A percentile compares a stretch with the other conserved stretches of the same genome.
Evolutionary conservation across 2,329 filamentous ascomycete genomes (phyloP).

Genomic region (Microcyclospora tardicrescens): DNA sequence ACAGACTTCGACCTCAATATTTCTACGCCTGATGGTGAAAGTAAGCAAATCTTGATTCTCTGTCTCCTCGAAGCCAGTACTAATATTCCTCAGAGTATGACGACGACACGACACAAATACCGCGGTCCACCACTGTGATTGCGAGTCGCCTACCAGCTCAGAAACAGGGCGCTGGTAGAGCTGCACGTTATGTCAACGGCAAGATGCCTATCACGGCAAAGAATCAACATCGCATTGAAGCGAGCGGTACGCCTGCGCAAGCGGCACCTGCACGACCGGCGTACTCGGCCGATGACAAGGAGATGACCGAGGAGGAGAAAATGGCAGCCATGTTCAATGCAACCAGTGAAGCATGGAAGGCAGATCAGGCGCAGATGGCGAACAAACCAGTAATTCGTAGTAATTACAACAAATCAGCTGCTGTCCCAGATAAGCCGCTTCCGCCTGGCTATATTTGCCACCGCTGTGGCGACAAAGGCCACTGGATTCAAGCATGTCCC

Average conservation of each 20-base stretch:
- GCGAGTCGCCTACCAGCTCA: slow-evolving; percentile 73
- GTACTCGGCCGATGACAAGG: slow-evolving; percentile 53
- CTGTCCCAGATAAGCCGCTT: slow-evolving; percentile 83
- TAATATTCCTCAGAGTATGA: slow-evolving; percentile 60
- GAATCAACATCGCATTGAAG: slow-evolving; percentile 58
- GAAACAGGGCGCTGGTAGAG: slow-evolving; percentile 76
- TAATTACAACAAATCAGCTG: slow-evolving; percentile 47
- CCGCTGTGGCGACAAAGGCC: slow-evolving; percentile 86
- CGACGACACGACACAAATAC: slow-evolving; percentile 95
- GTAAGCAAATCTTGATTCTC: slow-evolving; percentile 38
- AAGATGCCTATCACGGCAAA: slow-evolving; percentile 87
- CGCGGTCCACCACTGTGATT: slow-evolving; percentile 85
- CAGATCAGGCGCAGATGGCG: slow-evolving; percentile 85
- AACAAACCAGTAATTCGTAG: slow-evolving; percentile 42
- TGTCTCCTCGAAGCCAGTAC: slow-evolving; percentile 2
- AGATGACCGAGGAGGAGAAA: slow-evolving; percentile 86
- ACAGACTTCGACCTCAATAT: slow-evolving; percentile 94
- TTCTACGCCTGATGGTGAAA: slow-evolving; percentile 84
- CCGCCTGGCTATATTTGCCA: slow-evolving; percentile 94
- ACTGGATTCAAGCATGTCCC: slow-evolving; percentile 96
- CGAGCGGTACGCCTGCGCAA: slow-evolving; percentile 31
- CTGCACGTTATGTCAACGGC: slow-evolving; percentile 88
- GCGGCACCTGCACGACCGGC: background rate
- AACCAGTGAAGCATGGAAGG: slow-evolving; percentile 82
- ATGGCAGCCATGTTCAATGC: slow-evolving; percentile 85